phyloP scores from a whole-genome alignment of 768 basidiomycete species.

The Rossbeevera mucosa region DNA sequence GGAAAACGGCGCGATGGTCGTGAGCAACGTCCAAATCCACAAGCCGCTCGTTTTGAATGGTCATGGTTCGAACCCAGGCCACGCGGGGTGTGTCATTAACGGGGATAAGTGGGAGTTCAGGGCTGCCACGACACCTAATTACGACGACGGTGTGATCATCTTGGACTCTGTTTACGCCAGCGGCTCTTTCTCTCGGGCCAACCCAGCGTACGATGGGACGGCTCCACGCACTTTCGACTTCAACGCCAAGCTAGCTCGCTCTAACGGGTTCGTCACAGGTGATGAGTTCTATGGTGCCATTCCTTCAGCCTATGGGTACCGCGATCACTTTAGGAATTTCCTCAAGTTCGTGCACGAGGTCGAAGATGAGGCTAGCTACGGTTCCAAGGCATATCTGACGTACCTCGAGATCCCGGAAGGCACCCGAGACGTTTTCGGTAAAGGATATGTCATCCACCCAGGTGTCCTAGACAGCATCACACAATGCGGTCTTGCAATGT shows the following conservation, averaged over 20 bases:
- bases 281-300: slow-evolving; percentile 17
- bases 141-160: slow-evolving; percentile 11
- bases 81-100: slow-evolving; percentile 24
- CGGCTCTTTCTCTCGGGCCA: slow-evolving; percentile 23
- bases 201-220: neutral
- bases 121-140: too few species aligned
- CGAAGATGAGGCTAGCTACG: slow-evolving; percentile 25
- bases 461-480: slow-evolving; percentile 33
- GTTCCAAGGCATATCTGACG: slow-evolving; percentile 24
- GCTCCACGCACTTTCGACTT: slow-evolving; percentile 22
- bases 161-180: slow-evolving; percentile 26
- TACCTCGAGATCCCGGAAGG: slow-evolving; percentile 18
- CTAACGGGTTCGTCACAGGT: slow-evolving; percentile 12
- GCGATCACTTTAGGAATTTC: slow-evolving; percentile 24
- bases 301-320: slow-evolving; percentile 18
- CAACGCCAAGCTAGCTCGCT: slow-evolving; percentile 15
- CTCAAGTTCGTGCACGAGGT: slow-evolving; percentile 26
- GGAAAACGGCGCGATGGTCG: slow-evolving; percentile 31
- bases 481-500: slow-evolving; percentile 29
- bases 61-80: slow-evolving; percentile 12
- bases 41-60: slow-evolving; percentile 27
- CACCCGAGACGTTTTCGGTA: neutral
- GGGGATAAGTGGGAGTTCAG: slow-evolving; percentile 22
- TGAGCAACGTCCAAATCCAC: slow-evolving; percentile 25
- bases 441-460: slow-evolving; percentile 30